Percentiles rank a stretch among this genome's conserved stretches.
Evolutionary conservation across 345 rosid genomes (phyloP).

Genomic region (Crucihimalaya himalaica): DNA sequence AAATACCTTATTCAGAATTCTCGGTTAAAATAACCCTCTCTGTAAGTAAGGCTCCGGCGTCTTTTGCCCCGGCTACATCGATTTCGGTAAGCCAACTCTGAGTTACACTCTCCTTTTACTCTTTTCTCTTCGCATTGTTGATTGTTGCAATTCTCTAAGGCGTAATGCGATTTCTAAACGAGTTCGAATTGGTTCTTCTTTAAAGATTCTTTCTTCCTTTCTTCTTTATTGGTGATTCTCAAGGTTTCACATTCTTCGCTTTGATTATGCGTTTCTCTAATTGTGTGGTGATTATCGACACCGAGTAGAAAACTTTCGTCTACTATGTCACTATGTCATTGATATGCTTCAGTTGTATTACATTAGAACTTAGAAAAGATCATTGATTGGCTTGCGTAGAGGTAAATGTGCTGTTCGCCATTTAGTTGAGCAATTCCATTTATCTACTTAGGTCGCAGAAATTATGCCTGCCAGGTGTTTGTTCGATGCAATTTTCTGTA

Average conservation of each 20-base stretch:
- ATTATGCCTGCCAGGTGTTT: constrained; percentile 15
- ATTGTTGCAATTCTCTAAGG: not conserved
- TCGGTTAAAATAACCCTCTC: constrained; percentile 11
- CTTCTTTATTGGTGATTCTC: not conserved
- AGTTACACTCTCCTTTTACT: constrained; percentile 16
- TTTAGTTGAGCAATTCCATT: not conserved
- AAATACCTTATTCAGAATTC: not conserved
- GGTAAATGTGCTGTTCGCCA: not conserved
- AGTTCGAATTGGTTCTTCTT: constrained; percentile 5
- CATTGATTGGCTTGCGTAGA: constrained; percentile 4
- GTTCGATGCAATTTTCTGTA: not conserved
- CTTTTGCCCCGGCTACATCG: not conserved
- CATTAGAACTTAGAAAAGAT: not conserved
- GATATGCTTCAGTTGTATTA: constrained; percentile 5
- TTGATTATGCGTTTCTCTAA: constrained; percentile 11
- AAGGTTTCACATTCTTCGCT: constrained; percentile 15
- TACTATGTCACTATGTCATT: constrained; percentile 20
- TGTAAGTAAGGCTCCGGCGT: constrained; percentile 6
- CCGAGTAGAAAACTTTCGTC: not conserved
- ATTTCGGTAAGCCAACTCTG: constrained; percentile 11
- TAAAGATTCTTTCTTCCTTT: not conserved
- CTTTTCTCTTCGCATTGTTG: constrained; percentile 20
- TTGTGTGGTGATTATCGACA: constrained; percentile 1
- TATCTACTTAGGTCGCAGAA: constrained; percentile 3
- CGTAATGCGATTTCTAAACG: constrained; percentile 12